Base-by-base conservation (phyloP, 2,329 filamentous ascomycete species). In the Didymella sp. region DNA sequence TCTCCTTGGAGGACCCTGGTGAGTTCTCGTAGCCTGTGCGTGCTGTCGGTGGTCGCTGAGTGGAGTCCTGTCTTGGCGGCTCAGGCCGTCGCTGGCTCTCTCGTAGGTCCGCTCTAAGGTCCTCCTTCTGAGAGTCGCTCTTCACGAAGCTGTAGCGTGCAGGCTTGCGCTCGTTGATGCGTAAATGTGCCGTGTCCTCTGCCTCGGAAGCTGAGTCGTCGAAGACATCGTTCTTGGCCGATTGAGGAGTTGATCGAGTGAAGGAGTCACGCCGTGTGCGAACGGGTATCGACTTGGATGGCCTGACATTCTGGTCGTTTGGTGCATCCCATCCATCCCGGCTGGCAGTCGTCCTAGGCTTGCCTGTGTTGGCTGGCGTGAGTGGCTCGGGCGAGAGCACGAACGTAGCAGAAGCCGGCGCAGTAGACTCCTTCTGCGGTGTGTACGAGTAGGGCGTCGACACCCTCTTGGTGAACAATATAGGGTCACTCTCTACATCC, bases 311-410 rank as follows among this genome's bases (percentile, higher is more conserved):
- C 50, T 68, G 65, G 42, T 72, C 64, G n/a, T 52, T 63, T 25
- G 24, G 37, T 11, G 47, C 8, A 11, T 57, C 42, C 28, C 48
- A 43, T 6, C 35, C 27, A 44, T 67, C 61, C 11, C 60, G 60
- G n/a, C 61, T 24, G 66, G 63, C 45, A 67, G 61, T 33, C 4
- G 73, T 60, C 51, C 64, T 61, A 57, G 72, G 56, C 63, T 68
- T 54, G 64, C 64, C 61, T 52, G 66, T 67, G 11, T 63, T 67
- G 17, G 72, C 70, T 6, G 80, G 78, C 25, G 78, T 79, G 37
- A 80, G 72, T 5, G 78, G 66, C 59, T 84, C 81, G 24, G 82
- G 81, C 7, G 83, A 82, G 17, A 82, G 72, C 46, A 79, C 76
- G 25, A 73, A 78, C 27, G 79, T 80, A 24, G 68, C 73, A 33